Percentiles rank a stretch among this genome's conserved stretches.
phyloP scores from a whole-genome alignment of 306 rosid species.

The Vigna radiata region DNA sequence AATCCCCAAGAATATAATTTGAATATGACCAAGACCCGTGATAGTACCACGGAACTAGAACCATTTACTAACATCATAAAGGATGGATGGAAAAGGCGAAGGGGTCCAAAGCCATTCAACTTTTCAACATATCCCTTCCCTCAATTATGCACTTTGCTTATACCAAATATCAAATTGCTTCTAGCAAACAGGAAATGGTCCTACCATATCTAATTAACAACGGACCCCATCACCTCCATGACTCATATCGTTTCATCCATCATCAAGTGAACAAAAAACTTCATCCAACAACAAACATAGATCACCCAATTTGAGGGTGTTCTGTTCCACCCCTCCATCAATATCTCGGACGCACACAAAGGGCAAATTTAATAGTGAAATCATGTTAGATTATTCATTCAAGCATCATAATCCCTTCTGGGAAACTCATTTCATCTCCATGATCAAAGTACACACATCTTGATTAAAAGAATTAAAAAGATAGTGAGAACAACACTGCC shows the following conservation, averaged over 20 bases:
- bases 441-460: slow-evolving; percentile 50
- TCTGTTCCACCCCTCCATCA: slow-evolving; percentile 38
- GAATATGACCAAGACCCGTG: not conserved
- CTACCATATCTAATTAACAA: slow-evolving; percentile 49
- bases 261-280: not conserved
- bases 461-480: slow-evolving; percentile 38
- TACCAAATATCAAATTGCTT: slow-evolving; percentile 43
- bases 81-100: slow-evolving; percentile 19
- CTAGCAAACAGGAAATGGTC: slow-evolving; percentile 49
- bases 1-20: slow-evolving; percentile 27
- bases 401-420: slow-evolving; percentile 48
- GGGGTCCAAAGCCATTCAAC: slow-evolving; percentile 46
- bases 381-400: slow-evolving; percentile 39
- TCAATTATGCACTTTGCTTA: slow-evolving; percentile 44
- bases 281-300: slow-evolving; percentile 31
- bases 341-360: slow-evolving; percentile 39
- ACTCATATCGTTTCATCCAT: slow-evolving; percentile 16
- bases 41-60: slow-evolving; percentile 52
- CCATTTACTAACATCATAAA: slow-evolving; percentile 42
- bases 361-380: slow-evolving; percentile 41
- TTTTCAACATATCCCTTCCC: slow-evolving; percentile 38
- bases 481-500: slow-evolving; percentile 34
- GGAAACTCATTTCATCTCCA: slow-evolving; percentile 52
- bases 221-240: slow-evolving; percentile 49
- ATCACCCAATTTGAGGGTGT: slow-evolving; percentile 42